Conservation (phyloP, 768 basidiomycete genomes). For the Pleurotus cornucopiae region DNA sequence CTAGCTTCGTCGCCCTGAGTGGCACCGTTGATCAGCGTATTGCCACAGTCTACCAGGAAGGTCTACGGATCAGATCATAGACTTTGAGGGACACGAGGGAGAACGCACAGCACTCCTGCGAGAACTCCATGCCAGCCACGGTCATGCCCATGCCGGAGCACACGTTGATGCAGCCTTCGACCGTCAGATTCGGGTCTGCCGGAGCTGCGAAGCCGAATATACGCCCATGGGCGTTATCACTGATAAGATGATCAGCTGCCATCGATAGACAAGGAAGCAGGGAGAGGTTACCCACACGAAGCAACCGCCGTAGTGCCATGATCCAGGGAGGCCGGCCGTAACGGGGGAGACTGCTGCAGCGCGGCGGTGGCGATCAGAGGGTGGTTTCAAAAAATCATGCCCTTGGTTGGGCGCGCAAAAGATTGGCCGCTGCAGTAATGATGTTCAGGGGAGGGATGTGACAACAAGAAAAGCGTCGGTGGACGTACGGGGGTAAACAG, state of each 20-base stretch:
- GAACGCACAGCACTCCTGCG: constrained; percentile 43
- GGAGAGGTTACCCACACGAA: constrained; percentile 47
- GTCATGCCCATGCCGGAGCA: constrained; percentile 58
- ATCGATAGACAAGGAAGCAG: too few species aligned
- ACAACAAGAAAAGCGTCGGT: constrained; percentile 5
- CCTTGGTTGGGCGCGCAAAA: constrained; percentile 18
- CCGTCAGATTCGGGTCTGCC: constrained; percentile 35
- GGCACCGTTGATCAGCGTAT: constrained; percentile 60
- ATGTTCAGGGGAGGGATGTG: not conserved
- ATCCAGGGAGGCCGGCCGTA: constrained; percentile 43
- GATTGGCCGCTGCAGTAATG: constrained; percentile 18
- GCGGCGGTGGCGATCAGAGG: constrained; percentile 28
- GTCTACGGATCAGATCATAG: not conserved
- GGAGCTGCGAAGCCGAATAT: constrained; percentile 39
- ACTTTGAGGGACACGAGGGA: not conserved
- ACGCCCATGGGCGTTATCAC: constrained; percentile 64
- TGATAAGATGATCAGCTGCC: constrained; percentile 11
- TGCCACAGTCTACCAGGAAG: constrained; percentile 57
- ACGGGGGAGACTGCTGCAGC: constrained; percentile 37
- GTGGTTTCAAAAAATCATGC: constrained; percentile 15
- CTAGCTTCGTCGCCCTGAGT: constrained; percentile 38
- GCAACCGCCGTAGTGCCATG: constrained; percentile 61
- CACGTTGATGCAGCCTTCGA: constrained; percentile 56
- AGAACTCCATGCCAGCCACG: constrained; percentile 67
- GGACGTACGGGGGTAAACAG: constrained; percentile 34